A percentile compares a stretch with the other conserved stretches of the same genome.
phyloP scores from a whole-genome alignment of 2,329 filamentous ascomycete genomes.

The Rutstroemia sp. region DNA sequence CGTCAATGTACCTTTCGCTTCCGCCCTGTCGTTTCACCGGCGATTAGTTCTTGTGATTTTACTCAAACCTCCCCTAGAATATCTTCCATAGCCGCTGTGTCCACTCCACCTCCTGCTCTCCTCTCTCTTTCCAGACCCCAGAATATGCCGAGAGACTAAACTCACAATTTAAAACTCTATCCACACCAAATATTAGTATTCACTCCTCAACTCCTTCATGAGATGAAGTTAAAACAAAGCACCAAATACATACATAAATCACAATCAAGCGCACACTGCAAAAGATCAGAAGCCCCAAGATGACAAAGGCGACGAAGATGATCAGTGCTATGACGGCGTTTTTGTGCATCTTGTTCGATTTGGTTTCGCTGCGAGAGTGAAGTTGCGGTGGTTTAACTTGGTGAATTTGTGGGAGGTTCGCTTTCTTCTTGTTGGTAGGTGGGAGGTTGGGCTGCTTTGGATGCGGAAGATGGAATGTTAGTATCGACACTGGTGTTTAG shows the following conservation, averaged over 20 bases:
- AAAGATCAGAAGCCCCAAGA: background rate
- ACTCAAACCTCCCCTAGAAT: too few relatives aligned
- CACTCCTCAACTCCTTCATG: too few relatives aligned
- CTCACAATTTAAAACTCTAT: too few relatives aligned
- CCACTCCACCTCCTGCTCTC: too few relatives aligned
- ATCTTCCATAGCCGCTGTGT: too few relatives aligned
- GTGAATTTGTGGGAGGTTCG: background rate
- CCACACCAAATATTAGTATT: too few relatives aligned
- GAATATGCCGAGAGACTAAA: too few relatives aligned
- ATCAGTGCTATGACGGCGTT: background rate
- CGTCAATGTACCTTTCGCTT: too few relatives aligned
- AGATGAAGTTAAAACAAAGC: too few relatives aligned
- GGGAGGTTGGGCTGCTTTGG: background rate
- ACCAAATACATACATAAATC: background rate
- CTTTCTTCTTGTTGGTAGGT: background rate
- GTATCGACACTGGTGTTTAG: background rate
- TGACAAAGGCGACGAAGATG: background rate
- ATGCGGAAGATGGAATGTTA: background rate
- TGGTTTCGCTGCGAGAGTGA: background rate
- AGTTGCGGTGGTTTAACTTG: background rate
- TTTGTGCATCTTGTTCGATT: background rate
- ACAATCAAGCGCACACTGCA: background rate
- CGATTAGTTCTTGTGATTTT: too few relatives aligned
- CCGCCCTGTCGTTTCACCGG: too few relatives aligned
- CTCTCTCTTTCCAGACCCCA: too few relatives aligned